These are phyloP conservation scores for Colletotrichum horii DNA, from an alignment of 2,329 filamentous ascomycete genomes.

Conservation along the genomic window DNA sequence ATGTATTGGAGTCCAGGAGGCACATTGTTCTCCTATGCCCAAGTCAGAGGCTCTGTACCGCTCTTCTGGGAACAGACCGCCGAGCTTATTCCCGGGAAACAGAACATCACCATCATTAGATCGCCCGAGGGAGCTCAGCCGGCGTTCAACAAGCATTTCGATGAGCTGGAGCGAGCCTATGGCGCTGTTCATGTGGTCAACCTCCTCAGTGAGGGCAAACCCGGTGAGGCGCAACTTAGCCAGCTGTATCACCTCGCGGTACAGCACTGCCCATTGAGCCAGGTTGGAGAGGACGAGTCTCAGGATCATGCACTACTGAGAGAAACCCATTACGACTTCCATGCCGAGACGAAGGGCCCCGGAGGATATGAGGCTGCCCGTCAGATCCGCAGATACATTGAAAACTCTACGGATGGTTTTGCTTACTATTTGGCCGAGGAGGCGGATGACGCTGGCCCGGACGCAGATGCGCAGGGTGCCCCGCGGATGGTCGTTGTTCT, in stretches of 20 bases:
- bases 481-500: conserved; percentile 70
- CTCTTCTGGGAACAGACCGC: conserved; percentile 97
- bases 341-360: conserved; percentile 88
- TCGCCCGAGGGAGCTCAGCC: conserved; percentile 91
- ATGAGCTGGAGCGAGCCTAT: conserved; percentile 83
- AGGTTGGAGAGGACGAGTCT: conserved; percentile 57
- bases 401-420: conserved; percentile 82
- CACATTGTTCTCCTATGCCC: conserved; percentile 89
- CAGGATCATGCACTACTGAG: conserved; percentile 77
- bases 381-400: conserved; percentile 79
- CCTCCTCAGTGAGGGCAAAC: conserved; percentile 87
- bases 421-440: conserved; percentile 90
- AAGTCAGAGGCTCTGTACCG: conserved; percentile 90
- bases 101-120: conserved; percentile 91
- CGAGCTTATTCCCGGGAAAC: conserved; percentile 86
- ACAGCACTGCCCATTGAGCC: conserved; percentile 73
- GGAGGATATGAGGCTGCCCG: conserved; percentile 90
- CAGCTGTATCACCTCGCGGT: conserved; percentile 81
- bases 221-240: conserved; percentile 84
- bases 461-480: conserved; percentile 36
- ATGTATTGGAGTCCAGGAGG: conserved; percentile 83
- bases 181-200: conserved; percentile 93
- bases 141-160: conserved; percentile 94
- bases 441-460: conserved; percentile 57
- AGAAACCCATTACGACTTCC: conserved; percentile 93